These are phyloP conservation scores for Ceratocystis lukuohia DNA, from an alignment of 2,329 filamentous ascomycete genomes.

Conservation along the genomic window DNA sequence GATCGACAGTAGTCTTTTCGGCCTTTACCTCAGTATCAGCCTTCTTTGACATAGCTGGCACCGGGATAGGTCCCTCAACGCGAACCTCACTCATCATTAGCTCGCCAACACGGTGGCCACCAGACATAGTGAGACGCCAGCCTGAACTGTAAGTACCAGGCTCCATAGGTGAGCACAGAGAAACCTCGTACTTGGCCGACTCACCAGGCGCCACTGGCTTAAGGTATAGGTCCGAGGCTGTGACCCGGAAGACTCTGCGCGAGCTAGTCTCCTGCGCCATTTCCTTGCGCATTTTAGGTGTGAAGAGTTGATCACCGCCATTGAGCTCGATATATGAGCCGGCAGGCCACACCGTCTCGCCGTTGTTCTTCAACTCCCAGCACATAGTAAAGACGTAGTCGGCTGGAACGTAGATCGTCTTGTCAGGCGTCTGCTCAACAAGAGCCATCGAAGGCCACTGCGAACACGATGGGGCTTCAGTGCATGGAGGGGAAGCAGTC, in stretches of 20 bases:
- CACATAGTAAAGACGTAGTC: conserved; percentile 64
- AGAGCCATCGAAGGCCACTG: background rate
- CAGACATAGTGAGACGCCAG: conserved; percentile 79
- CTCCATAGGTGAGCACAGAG: conserved; percentile 66
- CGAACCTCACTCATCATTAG: conserved; percentile 89
- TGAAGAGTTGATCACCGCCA: conserved; percentile 92
- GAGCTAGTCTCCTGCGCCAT: conserved; percentile 29
- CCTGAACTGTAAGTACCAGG: conserved; percentile 60
- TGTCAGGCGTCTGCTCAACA: background rate
- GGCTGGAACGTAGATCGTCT: conserved; percentile 35
- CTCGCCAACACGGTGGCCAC: conserved; percentile 76
- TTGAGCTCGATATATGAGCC: conserved; percentile 86
- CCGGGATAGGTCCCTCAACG: conserved; percentile 36
- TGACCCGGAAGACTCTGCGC: background rate
- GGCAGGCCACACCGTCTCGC: conserved; percentile 65
- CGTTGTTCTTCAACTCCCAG: conserved; percentile 82
- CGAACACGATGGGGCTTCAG: background rate
- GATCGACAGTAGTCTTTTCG: conserved; percentile 28
- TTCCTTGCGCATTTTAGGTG: background rate
- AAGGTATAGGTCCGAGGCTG: conserved; percentile 39
- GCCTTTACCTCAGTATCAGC: conserved; percentile 31
- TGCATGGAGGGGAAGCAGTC: background rate
- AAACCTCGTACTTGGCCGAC: conserved; percentile 66
- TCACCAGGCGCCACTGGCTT: conserved; percentile 58
- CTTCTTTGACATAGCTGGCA: conserved; percentile 22